Evolutionary conservation across 495 filamentous ascomycete genomes (phyloP).

Genomic region (Penicillium psychrofluorescens): DNA sequence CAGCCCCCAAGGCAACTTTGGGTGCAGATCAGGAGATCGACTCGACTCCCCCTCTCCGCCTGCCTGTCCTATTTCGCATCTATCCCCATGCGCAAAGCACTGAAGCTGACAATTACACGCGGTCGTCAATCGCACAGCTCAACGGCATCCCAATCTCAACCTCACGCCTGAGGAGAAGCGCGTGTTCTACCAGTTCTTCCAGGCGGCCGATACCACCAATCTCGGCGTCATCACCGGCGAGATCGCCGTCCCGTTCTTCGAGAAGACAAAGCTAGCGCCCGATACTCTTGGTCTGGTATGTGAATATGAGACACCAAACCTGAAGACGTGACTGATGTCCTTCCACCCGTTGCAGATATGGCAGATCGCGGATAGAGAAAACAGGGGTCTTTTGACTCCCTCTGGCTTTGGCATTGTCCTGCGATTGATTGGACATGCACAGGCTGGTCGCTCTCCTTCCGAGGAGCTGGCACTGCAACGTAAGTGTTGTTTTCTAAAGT

Average conservation of each 20-base stretch:
- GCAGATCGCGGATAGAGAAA: slow-evolving; percentile 97
- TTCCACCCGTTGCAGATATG: slow-evolving; percentile 61
- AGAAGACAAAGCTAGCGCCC: slow-evolving; percentile 83
- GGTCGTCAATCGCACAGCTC: slow-evolving; percentile 12
- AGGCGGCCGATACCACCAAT: slow-evolving; percentile 78
- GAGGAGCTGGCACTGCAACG: slow-evolving; percentile 67
- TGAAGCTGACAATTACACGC: slow-evolving; percentile 20
- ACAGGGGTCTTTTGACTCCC: slow-evolving; percentile 85
- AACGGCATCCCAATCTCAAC: slow-evolving; percentile 64
- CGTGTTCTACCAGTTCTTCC: slow-evolving; percentile 84
- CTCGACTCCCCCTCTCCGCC: slow-evolving; percentile 9
- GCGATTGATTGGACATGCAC: slow-evolving; percentile 90
- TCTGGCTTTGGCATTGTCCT: slow-evolving; percentile 87
- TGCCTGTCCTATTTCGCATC: slow-evolving; percentile 8
- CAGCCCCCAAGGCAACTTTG: not conserved
- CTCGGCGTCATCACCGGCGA: slow-evolving; percentile 95
- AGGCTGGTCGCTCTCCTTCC: slow-evolving; percentile 72
- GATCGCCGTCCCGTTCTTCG: slow-evolving; percentile 94
- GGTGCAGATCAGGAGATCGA: slow-evolving; percentile 21
- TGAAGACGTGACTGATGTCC: slow-evolving; percentile 1
- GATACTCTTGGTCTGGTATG: slow-evolving; percentile 82
- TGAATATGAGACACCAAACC: slow-evolving; percentile 2
- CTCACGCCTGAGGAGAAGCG: slow-evolving; percentile 89
- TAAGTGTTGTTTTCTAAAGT: slow-evolving; percentile 25
- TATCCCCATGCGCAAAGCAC: slow-evolving; percentile 6